Percentiles rank a stretch among this genome's conserved stretches.
phyloP scores from a whole-genome alignment of 352 stramenopile genomes.

The Albugo candida region DNA sequence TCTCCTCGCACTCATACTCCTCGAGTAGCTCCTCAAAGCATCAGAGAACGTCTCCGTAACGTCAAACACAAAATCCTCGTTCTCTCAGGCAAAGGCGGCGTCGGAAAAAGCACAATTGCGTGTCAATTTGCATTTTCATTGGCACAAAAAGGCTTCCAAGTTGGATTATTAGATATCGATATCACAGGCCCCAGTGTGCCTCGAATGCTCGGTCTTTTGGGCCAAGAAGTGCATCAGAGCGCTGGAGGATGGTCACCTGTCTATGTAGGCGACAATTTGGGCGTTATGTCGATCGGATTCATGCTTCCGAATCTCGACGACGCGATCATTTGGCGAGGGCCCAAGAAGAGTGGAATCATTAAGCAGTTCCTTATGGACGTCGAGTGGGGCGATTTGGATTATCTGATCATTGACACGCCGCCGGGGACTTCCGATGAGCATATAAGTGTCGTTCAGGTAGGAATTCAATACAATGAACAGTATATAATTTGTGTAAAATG shows the following conservation, averaged over 20 bases:
- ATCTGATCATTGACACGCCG: constrained; percentile 99
- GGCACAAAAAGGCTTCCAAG: constrained; percentile 83
- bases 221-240: constrained; percentile 94
- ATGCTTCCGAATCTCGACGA: constrained; percentile 94
- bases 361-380: constrained; percentile 99
- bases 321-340: constrained; percentile 98
- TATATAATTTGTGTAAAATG: background rate
- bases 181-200: constrained; percentile 98
- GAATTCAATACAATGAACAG: background rate
- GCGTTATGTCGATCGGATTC: constrained; percentile 99
- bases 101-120: constrained; percentile 98
- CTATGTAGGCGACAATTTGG: constrained; percentile 95
- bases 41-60: constrained; percentile 59
- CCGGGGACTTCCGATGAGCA: constrained; percentile 99
- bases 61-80: constrained; percentile 97
- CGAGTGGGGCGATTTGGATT: constrained; percentile 98
- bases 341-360: constrained; percentile 99
- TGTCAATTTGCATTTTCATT: constrained; percentile 96
- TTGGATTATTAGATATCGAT: constrained; percentile 98
- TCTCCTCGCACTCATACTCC: background rate
- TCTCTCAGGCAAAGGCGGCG: constrained; percentile 98
- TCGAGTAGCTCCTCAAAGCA: constrained; percentile 21
- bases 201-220: constrained; percentile 87
- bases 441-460: constrained; percentile 96
- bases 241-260: constrained; percentile 98